phyloP scores from a whole-genome alignment of 2,329 filamentous ascomycete genomes.

The Tolypocladium album region DNA sequence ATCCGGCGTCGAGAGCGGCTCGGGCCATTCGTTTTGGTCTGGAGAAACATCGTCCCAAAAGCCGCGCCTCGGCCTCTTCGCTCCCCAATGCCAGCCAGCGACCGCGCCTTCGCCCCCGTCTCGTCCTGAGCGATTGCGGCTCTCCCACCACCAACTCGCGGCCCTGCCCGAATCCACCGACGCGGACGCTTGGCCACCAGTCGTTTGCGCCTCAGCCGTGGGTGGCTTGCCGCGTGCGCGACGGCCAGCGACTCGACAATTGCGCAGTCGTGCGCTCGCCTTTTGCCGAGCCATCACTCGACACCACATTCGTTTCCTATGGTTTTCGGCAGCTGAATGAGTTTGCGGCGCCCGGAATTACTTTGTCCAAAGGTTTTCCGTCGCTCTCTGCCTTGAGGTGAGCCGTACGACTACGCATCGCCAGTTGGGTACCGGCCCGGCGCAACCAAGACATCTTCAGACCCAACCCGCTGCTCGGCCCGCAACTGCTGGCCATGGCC shows the following conservation, averaged over 20 bases:
- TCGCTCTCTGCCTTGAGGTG: background rate
- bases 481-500: constrained; percentile 14
- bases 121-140: background rate
- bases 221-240: background rate
- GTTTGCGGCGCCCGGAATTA: background rate
- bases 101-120: background rate
- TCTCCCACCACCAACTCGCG: background rate
- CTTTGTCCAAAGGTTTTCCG: background rate
- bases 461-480: background rate
- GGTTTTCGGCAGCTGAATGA: background rate
- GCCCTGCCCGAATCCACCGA: background rate
- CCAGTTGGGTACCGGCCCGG: background rate
- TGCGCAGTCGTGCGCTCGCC: background rate
- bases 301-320: background rate
- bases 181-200: background rate
- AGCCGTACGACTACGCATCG: background rate
- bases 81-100: background rate
- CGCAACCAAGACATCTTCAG: background rate
- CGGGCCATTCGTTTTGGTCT: background rate
- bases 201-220: background rate
- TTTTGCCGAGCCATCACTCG: background rate
- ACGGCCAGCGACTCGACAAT: background rate
- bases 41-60: background rate
- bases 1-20: background rate
- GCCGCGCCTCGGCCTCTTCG: background rate